Evolutionary conservation across 208 protist species (phyloP).

Genomic region (Entamoeba nuttalli): DNA sequence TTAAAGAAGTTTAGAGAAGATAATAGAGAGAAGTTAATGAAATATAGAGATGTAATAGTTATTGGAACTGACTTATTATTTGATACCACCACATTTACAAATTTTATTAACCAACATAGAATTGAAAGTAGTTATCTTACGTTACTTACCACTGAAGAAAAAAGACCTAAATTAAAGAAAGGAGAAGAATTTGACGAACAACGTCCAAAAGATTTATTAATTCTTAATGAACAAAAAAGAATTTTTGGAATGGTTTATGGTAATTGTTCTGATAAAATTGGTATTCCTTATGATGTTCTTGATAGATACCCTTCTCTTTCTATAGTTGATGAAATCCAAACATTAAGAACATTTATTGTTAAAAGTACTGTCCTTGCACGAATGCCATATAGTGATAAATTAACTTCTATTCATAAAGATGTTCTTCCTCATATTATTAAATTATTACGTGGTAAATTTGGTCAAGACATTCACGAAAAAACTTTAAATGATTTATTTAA

Average conservation of each 20-base stretch:
- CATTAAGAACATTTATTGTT: background rate
- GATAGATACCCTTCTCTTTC: background rate
- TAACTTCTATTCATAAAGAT: background rate
- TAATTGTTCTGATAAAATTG: background rate
- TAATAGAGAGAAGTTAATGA: background rate
- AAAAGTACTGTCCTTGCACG: background rate
- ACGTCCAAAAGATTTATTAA: background rate
- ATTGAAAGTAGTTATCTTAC: background rate
- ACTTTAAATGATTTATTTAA: background rate
- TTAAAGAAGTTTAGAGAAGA: background rate
- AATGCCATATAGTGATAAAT: background rate
- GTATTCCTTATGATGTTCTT: background rate
- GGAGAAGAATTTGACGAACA: background rate
- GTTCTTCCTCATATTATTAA: background rate
- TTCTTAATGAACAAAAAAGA: background rate
- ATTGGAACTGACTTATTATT: background rate
- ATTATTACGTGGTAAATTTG: background rate
- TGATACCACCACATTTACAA: background rate
- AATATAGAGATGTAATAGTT: background rate
- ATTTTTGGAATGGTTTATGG: background rate
- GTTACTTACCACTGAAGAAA: background rate
- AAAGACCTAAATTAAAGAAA: background rate
- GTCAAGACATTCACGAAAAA: background rate
- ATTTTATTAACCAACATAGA: background rate
- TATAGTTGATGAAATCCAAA: background rate